Evolutionary conservation across 257 asterid species (phyloP).

Genomic region (Paulownia fortunei): DNA sequence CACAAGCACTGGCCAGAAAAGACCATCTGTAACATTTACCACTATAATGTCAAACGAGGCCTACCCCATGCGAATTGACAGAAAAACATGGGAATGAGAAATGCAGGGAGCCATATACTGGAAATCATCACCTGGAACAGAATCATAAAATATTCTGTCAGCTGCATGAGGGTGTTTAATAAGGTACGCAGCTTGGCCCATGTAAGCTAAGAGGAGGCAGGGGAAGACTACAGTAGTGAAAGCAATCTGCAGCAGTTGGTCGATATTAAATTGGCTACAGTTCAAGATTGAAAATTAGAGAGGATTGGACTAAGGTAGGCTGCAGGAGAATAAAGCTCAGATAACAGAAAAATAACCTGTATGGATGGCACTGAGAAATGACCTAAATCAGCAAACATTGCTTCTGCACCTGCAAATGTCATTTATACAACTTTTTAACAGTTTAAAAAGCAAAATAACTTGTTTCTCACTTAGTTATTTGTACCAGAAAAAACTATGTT

Average conservation of each 20-base stretch:
- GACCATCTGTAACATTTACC: conserved; percentile 52
- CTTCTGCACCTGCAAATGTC: conserved; percentile 85
- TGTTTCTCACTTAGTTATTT: not conserved
- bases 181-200: conserved; percentile 99
- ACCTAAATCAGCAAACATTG: conserved; percentile 98
- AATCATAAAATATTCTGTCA: conserved; percentile 67
- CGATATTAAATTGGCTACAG: not conserved
- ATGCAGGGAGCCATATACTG: not conserved
- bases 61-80: not conserved
- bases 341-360: conserved; percentile 58
- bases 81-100: not conserved
- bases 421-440: not conserved
- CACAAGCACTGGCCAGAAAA: conserved; percentile 93
- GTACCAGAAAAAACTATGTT: not conserved
- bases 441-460: not conserved
- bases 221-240: conserved; percentile 86
- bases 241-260: conserved; percentile 68
- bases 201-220: conserved; percentile 90
- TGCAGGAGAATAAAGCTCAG: not conserved
- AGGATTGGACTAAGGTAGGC: not conserved
- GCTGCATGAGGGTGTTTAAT: conserved; percentile 68
- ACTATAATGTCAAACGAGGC: conserved; percentile 31
- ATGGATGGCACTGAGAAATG: conserved; percentile 91
- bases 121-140: conserved; percentile 76
- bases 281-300: not conserved